A percentile compares a stretch with the other conserved stretches of the same genome.
phyloP scores from a whole-genome alignment of 2,329 filamentous ascomycete species.

The Periconia sp. region DNA sequence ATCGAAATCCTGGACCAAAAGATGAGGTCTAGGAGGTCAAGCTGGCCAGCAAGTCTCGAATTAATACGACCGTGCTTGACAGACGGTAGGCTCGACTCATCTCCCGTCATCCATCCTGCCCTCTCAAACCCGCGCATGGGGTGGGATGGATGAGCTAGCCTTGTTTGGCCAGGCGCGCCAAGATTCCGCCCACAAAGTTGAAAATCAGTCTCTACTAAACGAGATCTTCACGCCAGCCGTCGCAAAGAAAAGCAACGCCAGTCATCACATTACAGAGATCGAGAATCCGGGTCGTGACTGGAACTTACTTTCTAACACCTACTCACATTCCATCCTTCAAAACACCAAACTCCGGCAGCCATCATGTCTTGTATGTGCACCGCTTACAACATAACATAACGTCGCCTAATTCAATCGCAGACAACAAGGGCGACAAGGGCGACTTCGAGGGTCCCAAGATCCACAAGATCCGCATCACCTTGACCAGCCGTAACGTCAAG shows the following conservation, averaged over 20 bases:
- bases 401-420: slow-evolving; percentile 8
- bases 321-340: slow-evolving; percentile 19
- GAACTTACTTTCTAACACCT: slow-evolving; percentile 27
- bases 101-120: not conserved
- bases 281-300: slow-evolving; percentile 52
- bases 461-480: slow-evolving; percentile 98
- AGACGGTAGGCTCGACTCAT: not conserved
- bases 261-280: slow-evolving; percentile 59
- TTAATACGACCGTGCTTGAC: not conserved
- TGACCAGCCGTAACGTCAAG: slow-evolving; percentile 91
- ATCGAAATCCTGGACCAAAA: not conserved
- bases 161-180: slow-evolving; percentile 38
- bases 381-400: not conserved
- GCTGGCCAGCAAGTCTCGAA: not conserved
- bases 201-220: not conserved
- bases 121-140: not conserved
- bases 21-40: not conserved
- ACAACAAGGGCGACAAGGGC: slow-evolving; percentile 94
- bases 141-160: slow-evolving; percentile 12
- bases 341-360: slow-evolving; percentile 13
- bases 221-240: slow-evolving; percentile 14
- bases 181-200: slow-evolving; percentile 30
- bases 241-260: slow-evolving; percentile 38
- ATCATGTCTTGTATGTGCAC: slow-evolving; percentile 37
- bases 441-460: slow-evolving; percentile 91